Base-by-base conservation (phyloP, 208 protist species). In the Leishmania martiniquensis region DNA sequence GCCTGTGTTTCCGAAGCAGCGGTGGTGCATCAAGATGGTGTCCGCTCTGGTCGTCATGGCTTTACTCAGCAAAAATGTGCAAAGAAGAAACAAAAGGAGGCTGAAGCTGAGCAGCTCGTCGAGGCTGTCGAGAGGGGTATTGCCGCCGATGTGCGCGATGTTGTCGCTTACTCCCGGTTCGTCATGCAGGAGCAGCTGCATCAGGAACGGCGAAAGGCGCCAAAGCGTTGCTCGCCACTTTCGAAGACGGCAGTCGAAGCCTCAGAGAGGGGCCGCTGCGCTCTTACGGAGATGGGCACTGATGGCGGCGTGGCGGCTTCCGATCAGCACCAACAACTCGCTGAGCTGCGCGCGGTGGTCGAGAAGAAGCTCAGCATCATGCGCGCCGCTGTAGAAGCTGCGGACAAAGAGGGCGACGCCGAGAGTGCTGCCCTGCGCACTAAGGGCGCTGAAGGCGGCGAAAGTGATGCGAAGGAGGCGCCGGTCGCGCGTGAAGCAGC, bases 121-220 rank as follows among this genome's bases (percentile, higher is more conserved):
- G 51, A 47, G 7, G 29, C 44, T 25, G n/a, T 65, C 49, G 25
- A 25, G 51, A 39, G 25, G 2, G 62, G 75, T 5, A 45, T 84
- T 42, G 32, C 32, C n/a, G 5, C 69, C 1, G 75, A 84, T 37
- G 80, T 84, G 69, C 80, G 80, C 7, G 80, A 84, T 37, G 80
- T 84, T 4, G 80, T 84, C 3, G 69, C 80, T 4, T 84, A 67
- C 51, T 74, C 80, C 15, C 79, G 55, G 4, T 75, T 34, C 15
- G 66, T 79, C 9, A 15, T 51, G 25, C 75, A 84, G 70, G 68
- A 79, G 70, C 57, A 47, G 17, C 60, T 77, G 32, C 66, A 66
- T 20, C 69, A 57, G 39, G 59, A 72, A 52, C 71, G 57, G n/a
- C 62, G 34, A 22, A 42, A n/a, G 37, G 12, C 17, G 77, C 17